Conservation (phyloP, 768 basidiomycete genomes). For the Boletellus sp. region DNA sequence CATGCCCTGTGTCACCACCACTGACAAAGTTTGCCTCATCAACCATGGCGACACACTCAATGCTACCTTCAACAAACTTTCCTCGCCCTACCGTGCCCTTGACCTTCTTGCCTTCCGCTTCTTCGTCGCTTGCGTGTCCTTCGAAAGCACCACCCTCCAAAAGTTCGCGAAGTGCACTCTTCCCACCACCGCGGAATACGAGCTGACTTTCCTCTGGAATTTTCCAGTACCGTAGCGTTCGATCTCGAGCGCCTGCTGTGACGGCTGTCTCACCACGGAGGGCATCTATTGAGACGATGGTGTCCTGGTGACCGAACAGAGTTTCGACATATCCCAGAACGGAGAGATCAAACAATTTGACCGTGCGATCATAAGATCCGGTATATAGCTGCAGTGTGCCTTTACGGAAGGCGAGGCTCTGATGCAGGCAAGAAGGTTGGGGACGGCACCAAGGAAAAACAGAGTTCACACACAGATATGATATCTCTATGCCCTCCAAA, state of each 20-base stretch:
- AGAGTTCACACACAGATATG: slow-evolving; percentile 57
- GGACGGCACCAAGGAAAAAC: slow-evolving; percentile 32
- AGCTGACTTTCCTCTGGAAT: slow-evolving; percentile 92
- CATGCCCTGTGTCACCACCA: slow-evolving; percentile 95
- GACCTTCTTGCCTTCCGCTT: slow-evolving; percentile 35
- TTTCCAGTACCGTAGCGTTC: slow-evolving; percentile 94
- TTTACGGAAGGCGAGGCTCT: slow-evolving; percentile 77
- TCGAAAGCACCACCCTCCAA: slow-evolving; percentile 71
- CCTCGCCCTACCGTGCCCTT: slow-evolving; percentile 24
- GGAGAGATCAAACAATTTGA: slow-evolving; percentile 80
- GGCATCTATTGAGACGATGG: slow-evolving; percentile 71
- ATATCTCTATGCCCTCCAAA: slow-evolving; percentile 76
- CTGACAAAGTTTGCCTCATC: slow-evolving; percentile 91
- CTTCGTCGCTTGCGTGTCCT: slow-evolving; percentile 51
- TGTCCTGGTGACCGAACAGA: slow-evolving; percentile 94
- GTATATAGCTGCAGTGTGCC: slow-evolving; percentile 66
- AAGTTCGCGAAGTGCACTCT: slow-evolving; percentile 73
- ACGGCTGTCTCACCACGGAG: slow-evolving; percentile 82
- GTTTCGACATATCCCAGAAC: slow-evolving; percentile 95
- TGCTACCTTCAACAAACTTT: slow-evolving; percentile 79
- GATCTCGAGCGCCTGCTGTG: slow-evolving; percentile 86
- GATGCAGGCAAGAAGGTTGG: background rate
- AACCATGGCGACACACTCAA: slow-evolving; percentile 92
- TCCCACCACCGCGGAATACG: slow-evolving; percentile 94
- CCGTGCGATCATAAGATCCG: slow-evolving; percentile 79